Evolutionary conservation across 2,329 filamentous ascomycete species (phyloP), one percentile per base, ranked within the genome.

Genomic region (Fusarium sacchari): DNA sequence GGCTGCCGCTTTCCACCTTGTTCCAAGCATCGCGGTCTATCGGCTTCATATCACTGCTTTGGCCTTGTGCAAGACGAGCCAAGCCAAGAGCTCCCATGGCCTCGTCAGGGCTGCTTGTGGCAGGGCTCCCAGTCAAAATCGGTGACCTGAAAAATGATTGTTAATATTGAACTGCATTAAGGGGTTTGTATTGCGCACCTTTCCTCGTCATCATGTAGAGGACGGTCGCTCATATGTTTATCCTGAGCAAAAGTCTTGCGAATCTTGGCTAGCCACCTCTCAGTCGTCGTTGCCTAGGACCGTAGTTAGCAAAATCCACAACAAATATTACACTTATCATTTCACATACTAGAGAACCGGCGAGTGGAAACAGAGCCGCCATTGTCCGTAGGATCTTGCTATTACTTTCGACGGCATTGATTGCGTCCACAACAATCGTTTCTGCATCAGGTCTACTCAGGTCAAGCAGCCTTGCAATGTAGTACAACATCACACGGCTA

Each of bases 401-500:
- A 50, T 84, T 84, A 67, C 81, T 84, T 74, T 83, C 81, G n/a
- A 84, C 82, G 1, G 82, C 79, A 43, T 79, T 78, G 55, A 84
- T 80, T 10, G 82, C 82, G n/a, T 83, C 82, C 22, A 77, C 77
- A 61, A 84, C 80, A 60, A 80, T 81, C 12, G 77, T 76, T 36
- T 81, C 77, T 14, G 82, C 82, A 63, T 82, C 82, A 2, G 79
- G 72, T 20, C 81, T 74, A 37, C 68, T 79, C 4, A 82, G 79
- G 34, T 84, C 83, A 11, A 85, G 77, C 12, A 86, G 73, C 22
- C 84, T 81, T 8, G 83, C 84, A n/a, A 85, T 80, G 63, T 86
- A 86, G 72, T 86, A 86, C 3, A 86, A 74, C 82, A 86, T 85
- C 42, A 86, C 82, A 9, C 85, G 81, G 55, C 83, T 85, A 69